These are phyloP conservation scores for Syncephalastrum contaminatum DNA, from an alignment of 371 early-diverging fungal species.

Conservation along the genomic window DNA sequence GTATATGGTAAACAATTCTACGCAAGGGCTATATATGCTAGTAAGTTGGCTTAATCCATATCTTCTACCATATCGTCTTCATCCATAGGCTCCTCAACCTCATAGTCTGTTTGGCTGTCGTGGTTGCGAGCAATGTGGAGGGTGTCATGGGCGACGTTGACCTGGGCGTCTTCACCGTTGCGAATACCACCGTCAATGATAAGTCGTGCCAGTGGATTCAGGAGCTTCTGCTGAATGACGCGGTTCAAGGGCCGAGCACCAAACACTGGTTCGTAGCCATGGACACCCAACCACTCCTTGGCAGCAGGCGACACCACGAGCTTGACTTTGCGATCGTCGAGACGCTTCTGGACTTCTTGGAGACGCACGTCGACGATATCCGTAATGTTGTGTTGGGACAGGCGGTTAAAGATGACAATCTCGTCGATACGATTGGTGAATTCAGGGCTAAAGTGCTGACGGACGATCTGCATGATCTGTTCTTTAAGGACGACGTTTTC, in stretches of 20 bases:
- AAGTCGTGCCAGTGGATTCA: constrained; percentile 79
- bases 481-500: constrained; percentile 52
- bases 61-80: constrained; percentile 40
- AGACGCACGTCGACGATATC: constrained; percentile 86
- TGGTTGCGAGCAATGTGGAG: constrained; percentile 47
- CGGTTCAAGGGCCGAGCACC: constrained; percentile 87
- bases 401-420: constrained; percentile 80
- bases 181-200: constrained; percentile 79
- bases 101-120: constrained; percentile 39
- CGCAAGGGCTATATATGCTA: no score
- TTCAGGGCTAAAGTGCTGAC: constrained; percentile 86
- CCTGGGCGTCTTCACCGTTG: constrained; percentile 60
- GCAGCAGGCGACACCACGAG: constrained; percentile 67
- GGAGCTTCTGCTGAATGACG: constrained; percentile 74
- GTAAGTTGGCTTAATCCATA: constrained; percentile 10
- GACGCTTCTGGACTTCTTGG: constrained; percentile 68
- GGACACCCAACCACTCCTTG: constrained; percentile 75
- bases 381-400: constrained; percentile 67
- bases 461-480: constrained; percentile 66
- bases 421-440: constrained; percentile 93
- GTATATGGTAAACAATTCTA: no score
- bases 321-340: constrained; percentile 72
- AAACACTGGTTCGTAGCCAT: constrained; percentile 84
- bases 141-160: constrained; percentile 35
- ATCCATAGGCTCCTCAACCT: constrained; percentile 43